Conservation (phyloP, 2,329 filamentous ascomycete species). For the Fusarium chaquense region DNA sequence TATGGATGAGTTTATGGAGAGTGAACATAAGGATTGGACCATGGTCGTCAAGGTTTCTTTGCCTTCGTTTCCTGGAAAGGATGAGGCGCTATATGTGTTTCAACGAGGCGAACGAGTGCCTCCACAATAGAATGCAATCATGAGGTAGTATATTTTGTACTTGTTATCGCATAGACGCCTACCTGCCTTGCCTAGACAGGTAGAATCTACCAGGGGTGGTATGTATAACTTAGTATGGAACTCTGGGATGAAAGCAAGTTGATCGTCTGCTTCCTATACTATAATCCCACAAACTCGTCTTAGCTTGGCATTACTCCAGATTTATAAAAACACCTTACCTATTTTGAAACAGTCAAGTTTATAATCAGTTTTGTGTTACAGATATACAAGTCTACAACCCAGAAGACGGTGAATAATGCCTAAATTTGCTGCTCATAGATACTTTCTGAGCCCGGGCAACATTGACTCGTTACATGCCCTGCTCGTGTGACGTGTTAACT, state of each 20-base stretch:
- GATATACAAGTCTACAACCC: background rate
- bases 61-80: conserved; percentile 81
- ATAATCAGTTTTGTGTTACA: background rate
- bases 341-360: background rate
- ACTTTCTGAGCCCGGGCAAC: background rate
- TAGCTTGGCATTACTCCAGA: background rate
- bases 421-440: background rate
- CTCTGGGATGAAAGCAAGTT: background rate
- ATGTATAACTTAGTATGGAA: background rate
- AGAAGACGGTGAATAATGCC: background rate
- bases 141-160: background rate
- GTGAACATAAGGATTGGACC: conserved; percentile 68
- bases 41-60: conserved; percentile 73
- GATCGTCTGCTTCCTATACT: background rate
- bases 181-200: background rate
- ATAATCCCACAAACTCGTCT: background rate
- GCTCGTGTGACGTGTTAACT: background rate
- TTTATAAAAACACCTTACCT: background rate
- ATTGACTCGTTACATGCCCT: background rate
- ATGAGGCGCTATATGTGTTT: conserved; percentile 79
- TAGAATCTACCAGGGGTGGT: background rate
- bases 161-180: background rate
- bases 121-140: conserved; percentile 17
- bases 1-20: conserved; percentile 75
- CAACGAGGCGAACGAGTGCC: conserved; percentile 59